These are phyloP conservation scores for Micractinium sp. DNA, from an alignment of 139 green algal genomes.

Conservation along the genomic window DNA sequence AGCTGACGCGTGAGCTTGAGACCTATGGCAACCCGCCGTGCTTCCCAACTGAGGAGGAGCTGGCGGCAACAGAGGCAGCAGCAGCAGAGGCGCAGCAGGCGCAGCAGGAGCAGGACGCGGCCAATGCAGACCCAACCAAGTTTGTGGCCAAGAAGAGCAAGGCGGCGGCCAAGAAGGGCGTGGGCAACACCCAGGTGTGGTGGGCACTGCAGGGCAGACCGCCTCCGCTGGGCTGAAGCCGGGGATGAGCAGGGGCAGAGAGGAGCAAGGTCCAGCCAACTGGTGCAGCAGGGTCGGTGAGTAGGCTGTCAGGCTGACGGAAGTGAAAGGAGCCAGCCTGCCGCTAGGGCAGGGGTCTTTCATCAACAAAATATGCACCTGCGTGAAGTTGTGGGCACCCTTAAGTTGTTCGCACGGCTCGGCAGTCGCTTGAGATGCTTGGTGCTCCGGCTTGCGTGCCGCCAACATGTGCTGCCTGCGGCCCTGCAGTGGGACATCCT, in stretches of 20 bases:
- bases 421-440: neutral
- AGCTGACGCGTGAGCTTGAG: slow-evolving; percentile 88
- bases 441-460: neutral
- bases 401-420: too few relatives aligned
- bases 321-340: too few relatives aligned
- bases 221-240: too few relatives aligned
- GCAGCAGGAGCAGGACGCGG: slow-evolving; percentile 4
- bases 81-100: neutral
- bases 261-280: too few relatives aligned
- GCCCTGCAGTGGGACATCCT: slow-evolving; percentile 93
- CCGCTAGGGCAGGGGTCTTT: too few relatives aligned
- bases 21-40: slow-evolving; percentile 87
- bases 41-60: slow-evolving; percentile 30
- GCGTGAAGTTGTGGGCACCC: too few relatives aligned
- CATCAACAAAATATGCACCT: too few relatives aligned
- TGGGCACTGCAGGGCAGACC: slow-evolving; percentile 36
- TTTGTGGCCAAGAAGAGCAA: slow-evolving; percentile 96
- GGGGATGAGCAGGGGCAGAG: too few relatives aligned
- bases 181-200: slow-evolving; percentile 71
- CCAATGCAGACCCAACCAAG: slow-evolving; percentile 80
- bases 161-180: slow-evolving; percentile 82
- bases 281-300: too few relatives aligned
- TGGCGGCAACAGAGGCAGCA: slow-evolving; percentile 25
- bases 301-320: too few relatives aligned
- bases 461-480: neutral